phyloP scores from a whole-genome alignment of 2,329 filamentous ascomycete species.

The Pseudogymnoascus sp. region DNA sequence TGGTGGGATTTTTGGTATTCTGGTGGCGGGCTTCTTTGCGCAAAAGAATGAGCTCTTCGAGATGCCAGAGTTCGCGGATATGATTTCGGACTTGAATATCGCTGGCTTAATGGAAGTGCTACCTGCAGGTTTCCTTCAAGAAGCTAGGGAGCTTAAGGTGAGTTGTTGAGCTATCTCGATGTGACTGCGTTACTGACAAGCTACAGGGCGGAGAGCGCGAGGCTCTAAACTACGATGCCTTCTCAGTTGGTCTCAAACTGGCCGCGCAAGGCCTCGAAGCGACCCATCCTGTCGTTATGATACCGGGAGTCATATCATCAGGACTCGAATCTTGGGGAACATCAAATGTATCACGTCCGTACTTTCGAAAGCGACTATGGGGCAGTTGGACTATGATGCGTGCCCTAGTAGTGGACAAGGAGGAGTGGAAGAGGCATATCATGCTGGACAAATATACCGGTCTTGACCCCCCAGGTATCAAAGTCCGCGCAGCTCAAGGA shows the following conservation, averaged over 20 bases:
- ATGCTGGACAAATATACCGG: constrained; percentile 93
- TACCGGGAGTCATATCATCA: constrained; percentile 94
- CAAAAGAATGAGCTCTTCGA: constrained; percentile 84
- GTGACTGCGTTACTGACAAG: constrained; percentile 11
- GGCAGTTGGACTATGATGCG: constrained; percentile 99
- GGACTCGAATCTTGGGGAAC: constrained; percentile 97
- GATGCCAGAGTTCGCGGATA: constrained; percentile 58
- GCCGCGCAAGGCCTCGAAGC: constrained; percentile 71
- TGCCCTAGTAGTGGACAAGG: constrained; percentile 85
- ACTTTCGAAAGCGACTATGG: constrained; percentile 92
- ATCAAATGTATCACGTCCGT: constrained; percentile 70
- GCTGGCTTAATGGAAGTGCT: constrained; percentile 81
- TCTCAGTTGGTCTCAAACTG: constrained; percentile 79
- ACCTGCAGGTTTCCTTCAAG: constrained; percentile 74
- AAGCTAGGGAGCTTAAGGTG: constrained; percentile 79
- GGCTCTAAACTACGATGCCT: constrained; percentile 84
- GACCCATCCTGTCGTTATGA: constrained; percentile 88
- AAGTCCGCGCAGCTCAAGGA: constrained; percentile 85
- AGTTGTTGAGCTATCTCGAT: constrained; percentile 15
- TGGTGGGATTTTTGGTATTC: constrained; percentile 80
- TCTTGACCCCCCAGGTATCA: constrained; percentile 81
- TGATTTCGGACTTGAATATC: constrained; percentile 62
- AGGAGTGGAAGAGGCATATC: constrained; percentile 89
- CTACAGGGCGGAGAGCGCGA: constrained; percentile 74
- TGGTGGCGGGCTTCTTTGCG: constrained; percentile 85